A percentile compares a stretch with the other conserved stretches of the same genome.
These are phyloP conservation scores for Ophiostoma perfectum DNA, from an alignment of 2,329 filamentous ascomycete species.

Conservation along the genomic window DNA sequence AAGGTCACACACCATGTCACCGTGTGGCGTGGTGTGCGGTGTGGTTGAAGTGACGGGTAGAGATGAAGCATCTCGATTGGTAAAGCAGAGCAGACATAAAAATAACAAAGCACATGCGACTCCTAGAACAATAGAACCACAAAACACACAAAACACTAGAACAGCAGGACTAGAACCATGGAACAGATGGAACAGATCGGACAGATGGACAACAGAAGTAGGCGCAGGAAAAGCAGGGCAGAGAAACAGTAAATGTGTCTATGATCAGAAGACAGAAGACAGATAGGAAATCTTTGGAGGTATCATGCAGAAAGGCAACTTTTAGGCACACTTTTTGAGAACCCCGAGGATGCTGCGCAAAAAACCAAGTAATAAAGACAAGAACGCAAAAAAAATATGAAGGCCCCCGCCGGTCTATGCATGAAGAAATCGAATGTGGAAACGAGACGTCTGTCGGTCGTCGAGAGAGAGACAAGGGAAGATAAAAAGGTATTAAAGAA, in stretches of 20 bases:
- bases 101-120: neutral
- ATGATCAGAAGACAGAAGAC: constrained; percentile 17
- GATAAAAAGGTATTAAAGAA: constrained; percentile 20
- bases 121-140: neutral
- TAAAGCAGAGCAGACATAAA: neutral
- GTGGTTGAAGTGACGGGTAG: neutral
- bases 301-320: constrained; percentile 46
- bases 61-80: neutral
- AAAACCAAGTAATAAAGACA: constrained; percentile 11
- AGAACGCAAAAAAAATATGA: constrained; percentile 25
- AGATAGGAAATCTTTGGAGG: constrained; percentile 35
- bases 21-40: neutral
- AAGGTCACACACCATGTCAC: no score
- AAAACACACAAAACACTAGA: constrained; percentile 1
- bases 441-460: constrained; percentile 8
- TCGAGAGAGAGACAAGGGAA: constrained; percentile 35
- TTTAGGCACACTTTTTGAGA: constrained; percentile 42
- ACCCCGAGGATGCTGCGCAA: constrained; percentile 33
- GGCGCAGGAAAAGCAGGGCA: constrained; percentile 7
- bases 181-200: neutral
- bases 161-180: neutral
- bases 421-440: constrained; percentile 22
- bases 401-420: constrained; percentile 42
- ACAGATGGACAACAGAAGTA: neutral
- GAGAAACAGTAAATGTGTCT: constrained; percentile 16